Conservation (phyloP, 2,329 filamentous ascomycete genomes). For the Knoxdaviesia capensis region DNA sequence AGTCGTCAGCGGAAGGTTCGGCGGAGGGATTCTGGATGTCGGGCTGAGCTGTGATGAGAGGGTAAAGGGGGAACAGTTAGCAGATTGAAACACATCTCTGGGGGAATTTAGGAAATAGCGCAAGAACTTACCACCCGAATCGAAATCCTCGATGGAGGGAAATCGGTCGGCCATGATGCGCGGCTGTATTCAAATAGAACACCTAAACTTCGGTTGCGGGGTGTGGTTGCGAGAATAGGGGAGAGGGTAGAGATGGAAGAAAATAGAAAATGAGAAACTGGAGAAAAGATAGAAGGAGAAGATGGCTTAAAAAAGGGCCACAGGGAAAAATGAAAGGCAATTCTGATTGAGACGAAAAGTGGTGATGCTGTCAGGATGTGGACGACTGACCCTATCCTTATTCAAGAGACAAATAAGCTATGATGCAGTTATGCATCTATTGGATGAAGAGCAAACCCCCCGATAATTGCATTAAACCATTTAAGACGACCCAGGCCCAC, state of each 20-base stretch:
- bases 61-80: not conserved
- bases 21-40: constrained; percentile 37
- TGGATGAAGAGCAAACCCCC: too few species aligned
- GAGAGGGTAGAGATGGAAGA: not conserved
- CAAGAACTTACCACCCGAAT: constrained; percentile 33
- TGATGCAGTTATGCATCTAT: too few species aligned
- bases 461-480: too few species aligned
- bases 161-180: constrained; percentile 53
- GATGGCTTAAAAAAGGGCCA: not conserved
- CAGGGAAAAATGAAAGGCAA: too few species aligned
- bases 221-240: not conserved
- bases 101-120: not conserved
- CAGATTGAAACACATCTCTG: constrained; percentile 1
- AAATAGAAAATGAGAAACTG: not conserved
- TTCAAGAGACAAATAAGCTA: too few species aligned
- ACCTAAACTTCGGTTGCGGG: too few species aligned
- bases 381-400: too few species aligned
- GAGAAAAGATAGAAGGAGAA: not conserved
- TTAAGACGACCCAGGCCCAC: too few species aligned
- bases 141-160: constrained; percentile 61
- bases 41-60: constrained; percentile 37
- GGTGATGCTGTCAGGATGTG: too few species aligned
- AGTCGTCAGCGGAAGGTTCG: constrained; percentile 52
- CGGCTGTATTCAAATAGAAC: not conserved
- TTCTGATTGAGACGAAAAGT: too few species aligned